A percentile compares a stretch with the other conserved stretches of the same genome.
These are phyloP conservation scores for Aphanomyces stellatus DNA, from an alignment of 352 stramenopile species.

Conservation along the genomic window DNA sequence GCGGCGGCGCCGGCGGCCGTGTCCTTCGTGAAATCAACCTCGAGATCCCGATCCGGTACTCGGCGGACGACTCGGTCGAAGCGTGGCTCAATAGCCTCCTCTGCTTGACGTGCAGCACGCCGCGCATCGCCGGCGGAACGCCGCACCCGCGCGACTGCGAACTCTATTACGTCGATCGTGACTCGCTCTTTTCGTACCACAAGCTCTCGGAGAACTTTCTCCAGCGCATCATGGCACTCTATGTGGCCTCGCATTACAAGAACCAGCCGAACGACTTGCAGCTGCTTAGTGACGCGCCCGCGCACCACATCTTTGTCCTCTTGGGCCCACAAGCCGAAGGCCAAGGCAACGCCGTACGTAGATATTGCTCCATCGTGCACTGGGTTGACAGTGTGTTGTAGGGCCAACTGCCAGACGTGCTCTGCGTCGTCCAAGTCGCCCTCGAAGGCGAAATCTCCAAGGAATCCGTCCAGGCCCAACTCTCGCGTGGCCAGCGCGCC, in stretches of 20 bases:
- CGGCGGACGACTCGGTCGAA: slow-evolving; percentile 92
- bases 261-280: slow-evolving; percentile 99
- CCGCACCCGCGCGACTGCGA: slow-evolving; percentile 95
- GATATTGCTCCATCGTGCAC: neutral
- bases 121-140: slow-evolving; percentile 86
- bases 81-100: slow-evolving; percentile 96
- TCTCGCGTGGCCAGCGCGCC: slow-evolving; percentile 93
- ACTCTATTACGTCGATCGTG: slow-evolving; percentile 98
- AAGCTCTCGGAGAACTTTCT: slow-evolving; percentile 95
- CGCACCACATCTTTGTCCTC: slow-evolving; percentile 97
- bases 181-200: slow-evolving; percentile 99
- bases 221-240: slow-evolving; percentile 92
- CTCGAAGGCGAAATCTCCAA: slow-evolving; percentile 97
- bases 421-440: slow-evolving; percentile 96
- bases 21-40: slow-evolving; percentile 93
- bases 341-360: slow-evolving; percentile 60
- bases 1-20: slow-evolving; percentile 40
- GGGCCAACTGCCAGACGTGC: slow-evolving; percentile 92
- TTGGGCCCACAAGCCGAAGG: slow-evolving; percentile 91
- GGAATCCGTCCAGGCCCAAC: slow-evolving; percentile 91
- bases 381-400: neutral
- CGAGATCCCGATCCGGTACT: slow-evolving; percentile 97
- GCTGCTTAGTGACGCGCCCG: slow-evolving; percentile 96
- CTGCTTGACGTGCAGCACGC: slow-evolving; percentile 89
- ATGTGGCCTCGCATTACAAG: slow-evolving; percentile 99